Conservation (phyloP, 2,329 filamentous ascomycete genomes). For the Mycosphaerella arachidis region DNA sequence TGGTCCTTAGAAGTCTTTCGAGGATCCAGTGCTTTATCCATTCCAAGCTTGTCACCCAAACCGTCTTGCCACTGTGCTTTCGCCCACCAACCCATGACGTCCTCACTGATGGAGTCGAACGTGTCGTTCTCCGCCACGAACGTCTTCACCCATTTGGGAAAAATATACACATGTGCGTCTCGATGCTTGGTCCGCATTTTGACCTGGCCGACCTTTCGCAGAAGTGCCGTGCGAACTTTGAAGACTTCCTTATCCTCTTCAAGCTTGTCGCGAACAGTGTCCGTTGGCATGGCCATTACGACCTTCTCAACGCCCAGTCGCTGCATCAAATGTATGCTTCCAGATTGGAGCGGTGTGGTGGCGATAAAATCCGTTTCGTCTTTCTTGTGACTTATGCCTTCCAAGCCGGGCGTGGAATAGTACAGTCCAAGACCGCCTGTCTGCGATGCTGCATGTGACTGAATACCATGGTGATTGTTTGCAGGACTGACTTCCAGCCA, state of each 20-base stretch:
- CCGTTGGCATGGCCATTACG: constrained; percentile 81
- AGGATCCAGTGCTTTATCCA: constrained; percentile 61
- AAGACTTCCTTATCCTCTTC: constrained; percentile 70
- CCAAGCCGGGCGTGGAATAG: constrained; percentile 75
- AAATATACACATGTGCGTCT: constrained; percentile 91
- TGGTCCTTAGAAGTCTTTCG: constrained; percentile 27
- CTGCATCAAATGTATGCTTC: constrained; percentile 45
- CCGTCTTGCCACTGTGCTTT: constrained; percentile 88
- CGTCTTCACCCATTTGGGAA: constrained; percentile 86
- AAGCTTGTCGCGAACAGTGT: constrained; percentile 77
- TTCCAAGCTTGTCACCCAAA: constrained; percentile 69
- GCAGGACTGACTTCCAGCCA: constrained; percentile 72
- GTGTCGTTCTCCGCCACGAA: constrained; percentile 74
- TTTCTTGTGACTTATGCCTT: constrained; percentile 68
- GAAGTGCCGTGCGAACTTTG: constrained; percentile 68
- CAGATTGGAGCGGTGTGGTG: constrained; percentile 59
- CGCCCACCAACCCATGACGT: constrained; percentile 91
- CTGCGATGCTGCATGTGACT: constrained; percentile 51
- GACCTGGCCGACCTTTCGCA: constrained; percentile 63
- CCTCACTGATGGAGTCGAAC: constrained; percentile 84
- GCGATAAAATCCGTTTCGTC: constrained; percentile 92
- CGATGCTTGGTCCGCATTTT: constrained; percentile 79
- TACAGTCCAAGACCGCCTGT: constrained; percentile 84
- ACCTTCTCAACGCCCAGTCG: constrained; percentile 68
- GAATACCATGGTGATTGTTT: constrained; percentile 38